Conservation (phyloP, 2,329 filamentous ascomycete species). For the Alternaria sp. region DNA sequence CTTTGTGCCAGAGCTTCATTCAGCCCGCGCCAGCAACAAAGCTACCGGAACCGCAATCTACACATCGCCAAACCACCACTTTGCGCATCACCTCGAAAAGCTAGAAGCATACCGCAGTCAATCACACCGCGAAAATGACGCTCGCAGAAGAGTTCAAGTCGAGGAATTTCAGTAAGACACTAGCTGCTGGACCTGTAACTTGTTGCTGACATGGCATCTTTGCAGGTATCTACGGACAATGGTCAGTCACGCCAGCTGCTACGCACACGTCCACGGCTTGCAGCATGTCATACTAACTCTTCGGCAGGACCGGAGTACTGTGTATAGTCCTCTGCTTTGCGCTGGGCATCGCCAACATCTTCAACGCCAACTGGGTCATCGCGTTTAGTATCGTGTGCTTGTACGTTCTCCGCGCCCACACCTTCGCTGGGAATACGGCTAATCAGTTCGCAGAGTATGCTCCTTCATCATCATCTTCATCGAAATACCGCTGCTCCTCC, state of each 20-base stretch:
- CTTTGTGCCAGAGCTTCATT: constrained; percentile 28
- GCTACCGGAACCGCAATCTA: constrained; percentile 13
- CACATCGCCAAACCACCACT: constrained; percentile 5
- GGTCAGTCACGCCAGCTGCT: constrained; percentile 56
- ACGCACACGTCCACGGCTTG: background rate
- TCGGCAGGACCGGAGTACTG: constrained; percentile 60
- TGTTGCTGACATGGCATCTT: constrained; percentile 40
- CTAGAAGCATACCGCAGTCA: background rate
- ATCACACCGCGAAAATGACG: constrained; percentile 55
- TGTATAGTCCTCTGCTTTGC: constrained; percentile 71
- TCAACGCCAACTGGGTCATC: constrained; percentile 63
- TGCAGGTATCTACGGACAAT: constrained; percentile 72
- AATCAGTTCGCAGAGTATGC: constrained; percentile 47
- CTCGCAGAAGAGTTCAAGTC: constrained; percentile 67
- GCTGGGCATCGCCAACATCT: constrained; percentile 72
- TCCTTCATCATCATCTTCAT: constrained; percentile 60
- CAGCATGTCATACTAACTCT: constrained; percentile 19
- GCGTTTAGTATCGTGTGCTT: constrained; percentile 64
- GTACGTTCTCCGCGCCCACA: constrained; percentile 39
- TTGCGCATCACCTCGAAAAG: constrained; percentile 3
- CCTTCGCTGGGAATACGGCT: constrained; percentile 1
- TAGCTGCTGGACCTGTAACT: constrained; percentile 11
- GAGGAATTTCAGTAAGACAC: constrained; percentile 68
- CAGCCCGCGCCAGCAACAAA: constrained; percentile 34
- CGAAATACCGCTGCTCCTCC: constrained; percentile 88